Evolutionary conservation across 768 basidiomycete species (phyloP).

Genomic region (Leccinum olivaceopallidum): DNA sequence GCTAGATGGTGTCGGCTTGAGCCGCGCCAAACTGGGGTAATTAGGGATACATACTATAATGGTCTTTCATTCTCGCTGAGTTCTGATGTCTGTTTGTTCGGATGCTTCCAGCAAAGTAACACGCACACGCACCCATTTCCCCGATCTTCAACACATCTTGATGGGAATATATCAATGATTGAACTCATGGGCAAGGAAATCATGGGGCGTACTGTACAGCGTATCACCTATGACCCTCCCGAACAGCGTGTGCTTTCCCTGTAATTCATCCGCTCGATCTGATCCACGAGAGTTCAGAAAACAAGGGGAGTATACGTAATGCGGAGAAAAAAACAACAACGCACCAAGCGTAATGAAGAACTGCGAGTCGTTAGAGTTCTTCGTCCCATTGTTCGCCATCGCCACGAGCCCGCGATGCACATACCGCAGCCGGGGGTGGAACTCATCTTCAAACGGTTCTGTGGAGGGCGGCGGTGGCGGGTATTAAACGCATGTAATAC

Average conservation of each 20-base stretch:
- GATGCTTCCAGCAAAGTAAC: neutral
- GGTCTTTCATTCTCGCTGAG: conserved; percentile 74
- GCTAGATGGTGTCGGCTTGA: conserved; percentile 39
- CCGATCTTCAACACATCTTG: conserved; percentile 91
- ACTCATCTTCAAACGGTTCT: conserved; percentile 95
- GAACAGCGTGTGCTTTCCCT: conserved; percentile 94
- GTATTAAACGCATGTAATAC: neutral
- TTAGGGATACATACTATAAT: conserved; percentile 59
- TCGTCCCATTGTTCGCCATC: conserved; percentile 90
- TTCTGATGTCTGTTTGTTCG: conserved; percentile 42
- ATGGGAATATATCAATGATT: neutral
- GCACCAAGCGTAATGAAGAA: conserved; percentile 92
- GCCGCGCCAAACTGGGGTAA: neutral
- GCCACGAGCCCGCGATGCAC: conserved; percentile 88
- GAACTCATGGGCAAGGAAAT: neutral
- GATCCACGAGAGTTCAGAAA: conserved; percentile 1
- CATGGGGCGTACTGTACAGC: conserved; percentile 68
- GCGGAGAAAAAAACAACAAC: conserved; percentile 12
- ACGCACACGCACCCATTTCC: conserved; percentile 64
- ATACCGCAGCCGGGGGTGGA: conserved; percentile 89
- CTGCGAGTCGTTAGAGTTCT: conserved; percentile 91
- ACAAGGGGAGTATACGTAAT: neutral
- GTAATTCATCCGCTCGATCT: conserved; percentile 91
- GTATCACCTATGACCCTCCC: conserved; percentile 90
- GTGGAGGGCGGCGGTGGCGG: neutral